These are phyloP conservation scores for Verticillium longisporum DNA, from an alignment of 2,329 filamentous ascomycete genomes.

Conservation along the genomic window DNA sequence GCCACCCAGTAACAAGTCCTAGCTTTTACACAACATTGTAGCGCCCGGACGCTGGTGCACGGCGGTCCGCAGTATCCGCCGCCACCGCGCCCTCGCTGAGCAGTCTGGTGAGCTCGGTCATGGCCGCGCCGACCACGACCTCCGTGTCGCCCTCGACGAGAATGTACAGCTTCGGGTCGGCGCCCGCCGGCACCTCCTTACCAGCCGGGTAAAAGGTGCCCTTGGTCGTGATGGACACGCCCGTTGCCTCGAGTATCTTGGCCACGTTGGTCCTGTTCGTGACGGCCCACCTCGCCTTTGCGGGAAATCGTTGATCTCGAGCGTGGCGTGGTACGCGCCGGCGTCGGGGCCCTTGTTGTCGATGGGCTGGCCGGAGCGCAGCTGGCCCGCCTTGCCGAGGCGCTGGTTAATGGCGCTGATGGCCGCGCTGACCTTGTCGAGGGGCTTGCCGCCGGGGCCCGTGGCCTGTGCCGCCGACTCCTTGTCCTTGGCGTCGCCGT, in stretches of 20 bases:
- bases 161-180: constrained; percentile 93
- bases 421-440: constrained; percentile 85
- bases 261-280: constrained; percentile 98
- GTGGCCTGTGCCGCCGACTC: constrained; percentile 40
- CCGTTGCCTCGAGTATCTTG: constrained; percentile 92
- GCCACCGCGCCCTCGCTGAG: constrained; percentile 87
- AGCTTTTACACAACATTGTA: constrained; percentile 70
- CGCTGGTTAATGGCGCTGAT: constrained; percentile 87
- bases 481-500: constrained; percentile 26
- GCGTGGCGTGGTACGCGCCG: constrained; percentile 89
- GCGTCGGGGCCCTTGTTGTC: constrained; percentile 98
- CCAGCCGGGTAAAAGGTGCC: constrained; percentile 81
- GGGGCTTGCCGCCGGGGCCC: constrained; percentile 54
- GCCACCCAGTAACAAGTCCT: not conserved
- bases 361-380: constrained; percentile 87
- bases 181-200: constrained; percentile 68
- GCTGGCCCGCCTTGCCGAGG: constrained; percentile 80
- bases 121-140: constrained; percentile 80
- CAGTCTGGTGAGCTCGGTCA: constrained; percentile 82
- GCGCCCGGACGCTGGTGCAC: constrained; percentile 70
- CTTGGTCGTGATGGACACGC: constrained; percentile 95
- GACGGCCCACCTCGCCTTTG: constrained; percentile 92
- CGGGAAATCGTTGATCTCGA: constrained; percentile 99
- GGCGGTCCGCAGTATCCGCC: constrained; percentile 77
- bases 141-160: constrained; percentile 97